Evolutionary conservation across 148 eudicot species (phyloP).

Genomic region (Chenopodium suecicum): DNA sequence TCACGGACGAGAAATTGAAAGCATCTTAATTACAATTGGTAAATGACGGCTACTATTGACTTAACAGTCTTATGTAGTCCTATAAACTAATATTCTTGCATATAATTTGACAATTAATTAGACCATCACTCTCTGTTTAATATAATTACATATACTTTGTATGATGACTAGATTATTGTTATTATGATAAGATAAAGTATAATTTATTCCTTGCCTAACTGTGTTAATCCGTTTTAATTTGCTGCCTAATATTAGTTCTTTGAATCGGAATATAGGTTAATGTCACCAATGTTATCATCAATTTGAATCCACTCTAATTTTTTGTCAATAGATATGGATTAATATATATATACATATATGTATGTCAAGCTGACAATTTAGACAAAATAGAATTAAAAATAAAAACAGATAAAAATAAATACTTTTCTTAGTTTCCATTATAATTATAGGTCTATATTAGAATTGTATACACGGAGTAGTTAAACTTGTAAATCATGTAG

Average conservation of each 20-base stretch:
- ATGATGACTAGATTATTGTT: background rate
- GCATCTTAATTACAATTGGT: background rate
- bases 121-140: background rate
- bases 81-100: background rate
- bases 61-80: background rate
- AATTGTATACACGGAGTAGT: too few species aligned
- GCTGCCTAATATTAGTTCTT: too few species aligned
- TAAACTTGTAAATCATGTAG: too few species aligned
- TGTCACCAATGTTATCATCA: background rate
- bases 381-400: too few species aligned
- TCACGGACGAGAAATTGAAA: slow-evolving; percentile 4
- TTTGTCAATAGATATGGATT: too few species aligned
- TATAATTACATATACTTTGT: background rate
- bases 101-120: background rate
- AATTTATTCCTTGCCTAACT: background rate
- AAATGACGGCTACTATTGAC: slow-evolving; percentile 1
- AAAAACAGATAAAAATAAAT: too few species aligned
- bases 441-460: too few species aligned
- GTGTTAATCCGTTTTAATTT: background rate
- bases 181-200: background rate
- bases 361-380: too few species aligned
- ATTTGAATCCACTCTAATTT: too few species aligned
- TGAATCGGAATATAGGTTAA: background rate
- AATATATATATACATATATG: too few species aligned
- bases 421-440: too few species aligned